phyloP scores from a whole-genome alignment of 441 rosid genomes.

The Gossypium davidsonii region DNA sequence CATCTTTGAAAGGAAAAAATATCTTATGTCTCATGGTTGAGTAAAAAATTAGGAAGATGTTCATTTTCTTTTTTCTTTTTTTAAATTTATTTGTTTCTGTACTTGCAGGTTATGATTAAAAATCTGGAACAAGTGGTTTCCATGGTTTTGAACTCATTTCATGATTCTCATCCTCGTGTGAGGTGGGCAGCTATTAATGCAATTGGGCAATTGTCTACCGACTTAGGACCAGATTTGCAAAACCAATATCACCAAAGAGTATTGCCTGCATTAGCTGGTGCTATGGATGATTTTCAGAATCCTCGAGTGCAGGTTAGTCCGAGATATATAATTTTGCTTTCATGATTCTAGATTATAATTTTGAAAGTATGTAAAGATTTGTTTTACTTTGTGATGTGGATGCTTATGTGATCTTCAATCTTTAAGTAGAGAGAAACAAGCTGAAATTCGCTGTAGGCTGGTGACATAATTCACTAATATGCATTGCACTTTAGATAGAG shows the following conservation, averaged over 20 bases:
- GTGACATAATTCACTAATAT: not conserved
- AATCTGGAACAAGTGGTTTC: slow-evolving; percentile 69
- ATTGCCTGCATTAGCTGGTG: slow-evolving; percentile 70
- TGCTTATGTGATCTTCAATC: not conserved
- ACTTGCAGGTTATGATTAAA: slow-evolving; percentile 65
- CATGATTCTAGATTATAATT: not conserved
- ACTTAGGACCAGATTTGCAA: slow-evolving; percentile 95
- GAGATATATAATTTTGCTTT: not conserved
- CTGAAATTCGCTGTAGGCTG: not conserved
- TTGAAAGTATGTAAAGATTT: slow-evolving; percentile 2
- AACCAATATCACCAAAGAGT: slow-evolving; percentile 73
- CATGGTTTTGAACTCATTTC: slow-evolving; percentile 78
- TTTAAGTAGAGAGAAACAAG: not conserved
- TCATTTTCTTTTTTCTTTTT: not conserved
- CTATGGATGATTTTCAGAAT: slow-evolving; percentile 93
- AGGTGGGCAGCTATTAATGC: slow-evolving; percentile 96
- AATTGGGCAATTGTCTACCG: slow-evolving; percentile 83
- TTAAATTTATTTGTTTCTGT: slow-evolving; percentile 7
- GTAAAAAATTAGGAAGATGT: not conserved
- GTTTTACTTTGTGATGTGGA: not conserved
- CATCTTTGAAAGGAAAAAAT: not conserved
- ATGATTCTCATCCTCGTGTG: slow-evolving; percentile 78
- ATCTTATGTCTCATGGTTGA: not conserved
- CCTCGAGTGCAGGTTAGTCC: slow-evolving; percentile 80
- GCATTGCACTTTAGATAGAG: not conserved